Percentiles rank a stretch among this genome's conserved stretches.
These are phyloP conservation scores for Arthroderma sp. DNA, from an alignment of 2,329 filamentous ascomycete genomes.

Conservation along the genomic window DNA sequence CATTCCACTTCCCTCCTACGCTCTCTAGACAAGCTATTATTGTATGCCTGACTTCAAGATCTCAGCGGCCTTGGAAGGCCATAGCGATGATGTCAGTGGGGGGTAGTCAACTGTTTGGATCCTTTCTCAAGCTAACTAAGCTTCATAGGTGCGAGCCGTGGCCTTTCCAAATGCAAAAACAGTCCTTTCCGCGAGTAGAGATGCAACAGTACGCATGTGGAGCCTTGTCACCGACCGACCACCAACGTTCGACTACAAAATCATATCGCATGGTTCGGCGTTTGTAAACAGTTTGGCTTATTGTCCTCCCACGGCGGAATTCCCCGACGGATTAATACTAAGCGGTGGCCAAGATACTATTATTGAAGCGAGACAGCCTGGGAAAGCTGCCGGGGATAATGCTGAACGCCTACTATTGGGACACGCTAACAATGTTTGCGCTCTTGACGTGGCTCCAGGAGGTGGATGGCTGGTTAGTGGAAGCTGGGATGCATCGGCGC, in stretches of 20 bases:
- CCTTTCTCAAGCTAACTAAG: slow-evolving; percentile 8
- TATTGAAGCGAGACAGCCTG: slow-evolving; percentile 73
- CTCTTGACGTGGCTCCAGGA: slow-evolving; percentile 63
- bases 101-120: background rate
- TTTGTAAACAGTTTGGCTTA: slow-evolving; percentile 82
- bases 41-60: slow-evolving; percentile 79
- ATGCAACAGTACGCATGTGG: slow-evolving; percentile 84
- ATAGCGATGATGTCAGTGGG: slow-evolving; percentile 75
- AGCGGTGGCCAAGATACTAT: slow-evolving; percentile 86
- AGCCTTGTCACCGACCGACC: slow-evolving; percentile 52
- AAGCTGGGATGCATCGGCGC: slow-evolving; percentile 82
- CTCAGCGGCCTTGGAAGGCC: slow-evolving; percentile 75
- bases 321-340: slow-evolving; percentile 67
- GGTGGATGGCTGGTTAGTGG: slow-evolving; percentile 72
- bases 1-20: background rate
- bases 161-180: slow-evolving; percentile 59
- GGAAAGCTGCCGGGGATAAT: slow-evolving; percentile 54
- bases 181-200: slow-evolving; percentile 76
- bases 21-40: background rate
- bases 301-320: slow-evolving; percentile 52
- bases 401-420: slow-evolving; percentile 77
- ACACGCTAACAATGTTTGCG: slow-evolving; percentile 76
- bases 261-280: slow-evolving; percentile 64
- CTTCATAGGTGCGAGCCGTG: slow-evolving; percentile 66
- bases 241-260: slow-evolving; percentile 60